phyloP scores from a whole-genome alignment of 345 rosid genomes.

The Citrus sinensis region DVS_A1.0 CM039167.1:22789001-22789500 shows the following conservation, averaged over 20 bases:
- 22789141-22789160: conserved; percentile 51
- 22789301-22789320: neutral
- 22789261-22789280: neutral
- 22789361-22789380: neutral
- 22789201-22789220: conserved; percentile 61
- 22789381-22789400: no score
- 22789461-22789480: neutral
- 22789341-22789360: no score
- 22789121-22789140: conserved; percentile 29
- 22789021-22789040: neutral
- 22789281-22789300: neutral
- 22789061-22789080: conserved; percentile 33
- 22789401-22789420: no score
- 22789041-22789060: conserved; percentile 37
- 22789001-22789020: no score
- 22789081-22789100: conserved; percentile 56
- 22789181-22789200: conserved; percentile 75
- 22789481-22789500: neutral
- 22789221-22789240: conserved; percentile 16
- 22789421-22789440: no score
- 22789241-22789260: neutral
- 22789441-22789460: no score
- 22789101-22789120: conserved; percentile 44
- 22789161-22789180: conserved; percentile 64
- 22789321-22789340: neutral